Evolutionary conservation across 345 rosid species (phyloP).

Genomic region (Euphorbia lathyris): DNA sequence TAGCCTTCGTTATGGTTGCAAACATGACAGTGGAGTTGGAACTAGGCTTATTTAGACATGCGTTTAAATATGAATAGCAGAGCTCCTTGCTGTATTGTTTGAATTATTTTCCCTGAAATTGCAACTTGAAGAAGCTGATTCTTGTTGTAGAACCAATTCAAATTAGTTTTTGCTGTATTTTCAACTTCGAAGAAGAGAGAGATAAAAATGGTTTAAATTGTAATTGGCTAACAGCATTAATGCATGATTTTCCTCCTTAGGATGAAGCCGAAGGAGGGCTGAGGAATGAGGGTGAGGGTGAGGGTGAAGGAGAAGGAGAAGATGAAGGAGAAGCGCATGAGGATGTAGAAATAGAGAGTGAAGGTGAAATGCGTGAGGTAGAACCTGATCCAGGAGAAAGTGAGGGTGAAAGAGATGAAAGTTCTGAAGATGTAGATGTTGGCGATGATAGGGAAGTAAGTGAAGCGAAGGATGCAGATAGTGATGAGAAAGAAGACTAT

Average conservation of each 20-base stretch:
- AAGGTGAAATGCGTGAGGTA: conserved; percentile 53
- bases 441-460: conserved; percentile 67
- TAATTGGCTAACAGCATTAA: not conserved
- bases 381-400: conserved; percentile 86
- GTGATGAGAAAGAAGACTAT: conserved; percentile 69
- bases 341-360: conserved; percentile 70
- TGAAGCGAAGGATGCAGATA: conserved; percentile 61
- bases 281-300: conserved; percentile 42
- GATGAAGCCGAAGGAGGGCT: conserved; percentile 74
- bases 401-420: conserved; percentile 89
- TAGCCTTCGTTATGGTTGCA: not conserved
- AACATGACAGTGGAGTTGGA: not conserved
- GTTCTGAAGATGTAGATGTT: conserved; percentile 55
- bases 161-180: not conserved
- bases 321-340: conserved; percentile 56
- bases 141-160: not conserved
- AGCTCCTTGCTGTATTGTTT: not conserved
- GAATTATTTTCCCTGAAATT: not conserved
- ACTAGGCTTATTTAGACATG: not conserved
- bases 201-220: not conserved
- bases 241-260: conserved; percentile 5
- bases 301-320: conserved; percentile 50
- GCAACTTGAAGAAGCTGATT: not conserved
- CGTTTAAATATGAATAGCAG: not conserved
- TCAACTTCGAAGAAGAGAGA: not conserved